Conservation (phyloP, 164 flowering plant genomes). For the Paratinospora sagittata region DNA sequence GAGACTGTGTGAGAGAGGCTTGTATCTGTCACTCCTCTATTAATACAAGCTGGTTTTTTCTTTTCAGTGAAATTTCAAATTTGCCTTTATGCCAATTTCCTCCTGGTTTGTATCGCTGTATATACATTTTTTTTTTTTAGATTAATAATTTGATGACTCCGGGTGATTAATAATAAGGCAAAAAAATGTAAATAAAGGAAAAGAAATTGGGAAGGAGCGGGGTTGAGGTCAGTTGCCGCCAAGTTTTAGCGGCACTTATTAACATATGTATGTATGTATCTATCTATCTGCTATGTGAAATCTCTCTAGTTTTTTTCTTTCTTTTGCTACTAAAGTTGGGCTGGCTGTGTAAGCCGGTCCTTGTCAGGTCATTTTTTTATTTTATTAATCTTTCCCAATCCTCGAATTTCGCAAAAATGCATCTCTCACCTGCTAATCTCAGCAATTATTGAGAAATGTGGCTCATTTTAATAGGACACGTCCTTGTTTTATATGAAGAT, state of each 20-base stretch:
- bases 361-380: neutral
- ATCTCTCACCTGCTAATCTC: neutral
- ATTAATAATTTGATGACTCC: no score
- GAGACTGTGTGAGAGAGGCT: neutral
- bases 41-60: constrained; percentile 4
- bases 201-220: neutral
- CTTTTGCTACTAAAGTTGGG: neutral
- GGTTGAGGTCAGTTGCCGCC: neutral
- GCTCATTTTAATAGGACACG: neutral
- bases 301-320: neutral
- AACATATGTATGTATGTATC: neutral
- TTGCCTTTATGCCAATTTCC: neutral
- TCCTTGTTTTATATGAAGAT: no score
- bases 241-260: neutral
- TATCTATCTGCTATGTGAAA: neutral
- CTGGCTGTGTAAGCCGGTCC: neutral
- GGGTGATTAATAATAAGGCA: neutral
- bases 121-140: no score
- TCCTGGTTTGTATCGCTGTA: neutral
- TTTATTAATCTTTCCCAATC: neutral
- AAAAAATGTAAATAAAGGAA: neutral
- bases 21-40: constrained; percentile 7
- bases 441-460: neutral
- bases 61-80: neutral
- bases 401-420: neutral